Evolutionary conservation across 768 basidiomycete genomes (phyloP).

Genomic region (Agrocybe pediades): DNA sequence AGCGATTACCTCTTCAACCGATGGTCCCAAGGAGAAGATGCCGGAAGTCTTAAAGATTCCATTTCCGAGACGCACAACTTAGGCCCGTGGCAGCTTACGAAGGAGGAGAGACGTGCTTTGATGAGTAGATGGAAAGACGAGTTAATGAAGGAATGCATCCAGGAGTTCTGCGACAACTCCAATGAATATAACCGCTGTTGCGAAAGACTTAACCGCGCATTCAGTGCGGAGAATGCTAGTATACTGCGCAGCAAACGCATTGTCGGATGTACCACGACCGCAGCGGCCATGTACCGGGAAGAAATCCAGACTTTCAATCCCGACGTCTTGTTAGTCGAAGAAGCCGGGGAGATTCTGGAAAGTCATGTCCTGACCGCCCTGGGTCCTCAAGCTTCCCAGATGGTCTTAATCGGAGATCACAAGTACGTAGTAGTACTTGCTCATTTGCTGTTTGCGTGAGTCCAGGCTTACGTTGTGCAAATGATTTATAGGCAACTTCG

Average conservation of each 20-base stretch:
- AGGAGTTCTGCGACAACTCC: neutral
- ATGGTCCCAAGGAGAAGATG: conserved; percentile 48
- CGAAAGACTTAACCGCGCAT: conserved; percentile 7
- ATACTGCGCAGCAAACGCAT: conserved; percentile 50
- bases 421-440: conserved; percentile 44
- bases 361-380: conserved; percentile 66
- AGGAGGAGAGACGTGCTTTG: neutral
- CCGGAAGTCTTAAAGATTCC: conserved; percentile 28
- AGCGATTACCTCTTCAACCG: conserved; percentile 43
- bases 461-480: neutral
- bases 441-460: neutral
- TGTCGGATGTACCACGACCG: conserved; percentile 72
- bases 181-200: conserved; percentile 8
- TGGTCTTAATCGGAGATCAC: conserved; percentile 75
- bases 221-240: conserved; percentile 20
- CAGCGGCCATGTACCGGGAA: conserved; percentile 59
- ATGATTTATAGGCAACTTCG: conserved; percentile 57
- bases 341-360: conserved; percentile 74
- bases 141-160: conserved; percentile 1
- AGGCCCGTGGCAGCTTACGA: conserved; percentile 16
- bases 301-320: conserved; percentile 49
- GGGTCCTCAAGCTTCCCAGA: conserved; percentile 42
- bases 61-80: conserved; percentile 2
- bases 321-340: conserved; percentile 64
- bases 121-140: conserved; percentile 6